Base-by-base conservation (phyloP, 2,329 filamentous ascomycete genomes). In the Leptographium wingfieldii region DNA sequence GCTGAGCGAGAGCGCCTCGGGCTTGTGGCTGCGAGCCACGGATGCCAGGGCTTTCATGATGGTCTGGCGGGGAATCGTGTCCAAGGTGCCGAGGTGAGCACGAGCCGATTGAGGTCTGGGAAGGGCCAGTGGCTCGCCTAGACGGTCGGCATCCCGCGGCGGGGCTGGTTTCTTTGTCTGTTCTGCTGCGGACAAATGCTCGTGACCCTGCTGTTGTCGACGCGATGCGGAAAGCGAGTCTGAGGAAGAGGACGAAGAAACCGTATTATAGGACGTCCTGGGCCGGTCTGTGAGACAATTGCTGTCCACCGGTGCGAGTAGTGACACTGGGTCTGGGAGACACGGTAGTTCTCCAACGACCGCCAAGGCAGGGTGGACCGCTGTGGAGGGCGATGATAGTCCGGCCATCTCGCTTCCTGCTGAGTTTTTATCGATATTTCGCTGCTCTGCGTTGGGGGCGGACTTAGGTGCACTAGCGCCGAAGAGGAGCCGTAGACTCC, bases 21-120 rank as follows among this genome's bases (percentile, higher is more conserved):
- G 80, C 68, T 83, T 82, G 66, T 80, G 79, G 66, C 77, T 80
- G 68, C 80, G 80, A 60, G 79, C 75, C 52, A 82, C 77, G 16
- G 88, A 91, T 60, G 87, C 87, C 65, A 92, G 74, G 6, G 88
- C 88, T 74, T 94, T 92, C 76, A 92, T 83, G 68, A 91, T 84
- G 60, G 89, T 92, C 73, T 92, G 89, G 64, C 84, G 84, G 14
- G 89, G 88, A 65, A 92, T 77, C 55, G 79, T 78, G 67, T 89
- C 86, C 69, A 82, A 78, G 12, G 85, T 86, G 38, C 77, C 75
- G 48, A 58, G 56, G 25, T 59, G 57, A 12, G 61, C 51, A 55
- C 60, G 62, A 22, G 63, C 60, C 22, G 62, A 63, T 43, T 60
- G 58, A 22, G 62, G 62, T 60, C 60, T 59, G 56, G 57, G 55